Evolutionary conservation across 768 basidiomycete species (phyloP).

Genomic region (Rhodocollybia butyracea): DNA sequence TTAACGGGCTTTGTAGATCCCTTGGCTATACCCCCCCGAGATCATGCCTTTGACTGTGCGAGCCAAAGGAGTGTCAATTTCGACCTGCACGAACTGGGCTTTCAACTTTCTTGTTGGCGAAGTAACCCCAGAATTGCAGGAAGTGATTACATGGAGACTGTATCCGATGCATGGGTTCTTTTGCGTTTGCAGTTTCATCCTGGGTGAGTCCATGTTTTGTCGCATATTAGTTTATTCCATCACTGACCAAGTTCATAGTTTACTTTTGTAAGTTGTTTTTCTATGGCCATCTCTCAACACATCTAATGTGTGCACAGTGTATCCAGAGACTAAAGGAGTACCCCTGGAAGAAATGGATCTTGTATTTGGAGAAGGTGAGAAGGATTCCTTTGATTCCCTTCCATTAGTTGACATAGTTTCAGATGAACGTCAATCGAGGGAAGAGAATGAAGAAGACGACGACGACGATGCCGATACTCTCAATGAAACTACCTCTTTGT

Average conservation of each 20-base stretch:
- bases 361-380: constrained; percentile 83
- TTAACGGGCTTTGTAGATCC: constrained; percentile 89
- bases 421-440: constrained; percentile 49
- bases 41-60: constrained; percentile 89
- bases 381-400: not conserved
- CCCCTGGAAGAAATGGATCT: constrained; percentile 90
- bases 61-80: constrained; percentile 94
- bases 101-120: constrained; percentile 92
- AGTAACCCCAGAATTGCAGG: constrained; percentile 83
- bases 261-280: constrained; percentile 61
- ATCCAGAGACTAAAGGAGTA: constrained; percentile 84
- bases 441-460: constrained; percentile 63
- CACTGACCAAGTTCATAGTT: constrained; percentile 37
- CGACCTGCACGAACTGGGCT: constrained; percentile 87
- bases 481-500: constrained; percentile 30
- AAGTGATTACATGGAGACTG: constrained; percentile 83
- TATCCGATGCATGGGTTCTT: constrained; percentile 97
- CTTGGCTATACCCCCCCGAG: constrained; percentile 90
- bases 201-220: constrained; percentile 43
- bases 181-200: constrained; percentile 80
- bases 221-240: constrained; percentile 7
- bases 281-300: not conserved
- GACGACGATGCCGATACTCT: constrained; percentile 51
- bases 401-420: not conserved
- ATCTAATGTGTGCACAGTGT: constrained; percentile 42